Conservation (phyloP, 2,329 filamentous ascomycete genomes). For the Aureobasidium leucospermi region DNA sequence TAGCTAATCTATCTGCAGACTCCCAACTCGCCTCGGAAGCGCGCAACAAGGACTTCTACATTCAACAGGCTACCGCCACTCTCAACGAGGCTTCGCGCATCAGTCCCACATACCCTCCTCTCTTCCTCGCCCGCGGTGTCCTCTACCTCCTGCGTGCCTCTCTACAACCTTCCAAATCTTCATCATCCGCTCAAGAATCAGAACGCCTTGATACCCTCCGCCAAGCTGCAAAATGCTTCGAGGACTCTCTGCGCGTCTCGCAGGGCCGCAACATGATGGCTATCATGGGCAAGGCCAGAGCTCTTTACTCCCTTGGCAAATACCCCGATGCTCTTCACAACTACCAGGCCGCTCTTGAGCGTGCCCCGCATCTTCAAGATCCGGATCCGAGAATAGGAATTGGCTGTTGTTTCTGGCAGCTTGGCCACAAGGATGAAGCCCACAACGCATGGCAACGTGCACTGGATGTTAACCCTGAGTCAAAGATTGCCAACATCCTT, state of each 20-base stretch:
- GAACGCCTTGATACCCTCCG: conserved; percentile 74
- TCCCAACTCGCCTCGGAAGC: conserved; percentile 56
- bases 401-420: conserved; percentile 93
- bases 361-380: conserved; percentile 80
- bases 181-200: conserved; percentile 52
- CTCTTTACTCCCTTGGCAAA: conserved; percentile 77
- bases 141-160: conserved; percentile 83
- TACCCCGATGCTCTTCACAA: conserved; percentile 73
- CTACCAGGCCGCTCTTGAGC: conserved; percentile 81
- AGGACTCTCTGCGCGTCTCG: conserved; percentile 82
- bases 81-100: conserved; percentile 94
- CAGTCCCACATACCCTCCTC: conserved; percentile 83
- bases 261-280: conserved; percentile 86
- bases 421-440: conserved; percentile 90
- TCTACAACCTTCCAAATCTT: conserved; percentile 66
- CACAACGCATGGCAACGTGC: conserved; percentile 84
- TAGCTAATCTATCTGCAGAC: conserved; percentile 19
- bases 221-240: conserved; percentile 84
- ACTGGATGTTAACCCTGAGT: conserved; percentile 72
- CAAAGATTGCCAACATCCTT: conserved; percentile 83
- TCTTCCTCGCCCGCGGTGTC: conserved; percentile 86
- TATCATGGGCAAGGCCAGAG: conserved; percentile 79
- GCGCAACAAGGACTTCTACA: conserved; percentile 88
- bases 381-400: conserved; percentile 95
- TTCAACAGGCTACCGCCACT: conserved; percentile 81